Percentiles rank a stretch among this genome's conserved stretches.
phyloP scores from a whole-genome alignment of 164 flowering plant genomes.

The Hamamelis virginiana region DNA sequence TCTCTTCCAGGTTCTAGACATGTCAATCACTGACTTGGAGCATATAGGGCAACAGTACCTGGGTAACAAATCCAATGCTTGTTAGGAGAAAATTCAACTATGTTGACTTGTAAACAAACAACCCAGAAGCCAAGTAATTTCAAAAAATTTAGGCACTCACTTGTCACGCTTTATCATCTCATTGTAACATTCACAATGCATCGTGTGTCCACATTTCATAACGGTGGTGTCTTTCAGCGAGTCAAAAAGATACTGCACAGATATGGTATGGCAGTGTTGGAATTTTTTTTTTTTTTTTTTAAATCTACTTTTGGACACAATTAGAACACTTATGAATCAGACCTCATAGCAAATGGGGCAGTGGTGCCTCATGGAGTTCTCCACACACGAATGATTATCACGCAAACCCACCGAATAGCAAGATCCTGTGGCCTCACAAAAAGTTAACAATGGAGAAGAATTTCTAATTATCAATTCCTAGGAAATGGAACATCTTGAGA shows the following conservation, averaged over 20 bases:
- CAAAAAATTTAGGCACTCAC: slow-evolving; percentile 36
- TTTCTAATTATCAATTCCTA: background rate
- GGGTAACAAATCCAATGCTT: slow-evolving; percentile 4
- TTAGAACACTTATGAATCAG: slow-evolving; percentile 6
- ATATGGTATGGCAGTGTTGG: slow-evolving; percentile 9
- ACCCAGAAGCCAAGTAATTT: background rate
- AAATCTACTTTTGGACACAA: slow-evolving; percentile 1
- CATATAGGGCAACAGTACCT: slow-evolving; percentile 95
- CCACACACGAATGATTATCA: slow-evolving; percentile 75
- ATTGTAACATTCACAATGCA: slow-evolving; percentile 74
- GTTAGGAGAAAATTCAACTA: background rate
- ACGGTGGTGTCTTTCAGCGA: slow-evolving; percentile 79
- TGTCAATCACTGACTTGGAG: slow-evolving; percentile 75
- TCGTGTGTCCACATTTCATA: slow-evolving; percentile 95
- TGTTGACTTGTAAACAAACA: background rate
- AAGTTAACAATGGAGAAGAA: slow-evolving; percentile 1
- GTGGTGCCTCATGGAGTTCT: slow-evolving; percentile 87
- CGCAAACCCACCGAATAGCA: slow-evolving; percentile 66
- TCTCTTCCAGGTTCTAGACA: slow-evolving; percentile 77
- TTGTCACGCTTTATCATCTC: slow-evolving; percentile 81
- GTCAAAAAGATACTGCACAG: slow-evolving; percentile 82
- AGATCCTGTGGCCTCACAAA: slow-evolving; percentile 50
- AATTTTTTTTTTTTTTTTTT: too few species aligned
- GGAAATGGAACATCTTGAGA: background rate
- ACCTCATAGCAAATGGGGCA: slow-evolving; percentile 98